Conservation (phyloP, 441 rosid genomes). For the Arabidopsis lyrata region DNA sequence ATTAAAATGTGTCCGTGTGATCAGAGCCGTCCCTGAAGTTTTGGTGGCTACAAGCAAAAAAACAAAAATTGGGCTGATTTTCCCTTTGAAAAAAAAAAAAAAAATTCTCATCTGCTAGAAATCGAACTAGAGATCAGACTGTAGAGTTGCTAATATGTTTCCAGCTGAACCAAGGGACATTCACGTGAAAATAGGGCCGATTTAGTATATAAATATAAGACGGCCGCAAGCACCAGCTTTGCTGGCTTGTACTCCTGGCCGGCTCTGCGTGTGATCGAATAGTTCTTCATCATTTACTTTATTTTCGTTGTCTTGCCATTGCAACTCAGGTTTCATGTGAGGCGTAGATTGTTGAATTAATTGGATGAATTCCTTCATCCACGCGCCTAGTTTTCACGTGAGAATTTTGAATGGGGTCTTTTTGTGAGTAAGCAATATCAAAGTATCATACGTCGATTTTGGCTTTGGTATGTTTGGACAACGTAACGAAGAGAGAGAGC, state of each 20-base stretch:
- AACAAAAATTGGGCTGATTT: no score
- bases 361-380: neutral
- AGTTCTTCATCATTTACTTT: neutral
- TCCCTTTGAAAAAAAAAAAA: no score
- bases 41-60: no score
- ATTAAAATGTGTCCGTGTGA: slow-evolving; percentile 4
- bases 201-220: no score
- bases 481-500: neutral
- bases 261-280: neutral
- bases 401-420: slow-evolving; percentile 3
- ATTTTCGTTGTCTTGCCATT: neutral
- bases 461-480: neutral
- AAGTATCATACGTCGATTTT: slow-evolving; percentile 8
- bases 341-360: slow-evolving; percentile 3
- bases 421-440: neutral
- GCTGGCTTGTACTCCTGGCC: no score
- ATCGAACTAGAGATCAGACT: no score
- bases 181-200: no score
- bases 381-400: neutral
- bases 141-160: no score
- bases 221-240: no score
- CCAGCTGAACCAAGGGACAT: no score
- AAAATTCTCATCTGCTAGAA: no score
- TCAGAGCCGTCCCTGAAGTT: no score
- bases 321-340: neutral